Base-by-base conservation (phyloP, 179 eudicot species). In the Monotropa hypopitys region DNA sequence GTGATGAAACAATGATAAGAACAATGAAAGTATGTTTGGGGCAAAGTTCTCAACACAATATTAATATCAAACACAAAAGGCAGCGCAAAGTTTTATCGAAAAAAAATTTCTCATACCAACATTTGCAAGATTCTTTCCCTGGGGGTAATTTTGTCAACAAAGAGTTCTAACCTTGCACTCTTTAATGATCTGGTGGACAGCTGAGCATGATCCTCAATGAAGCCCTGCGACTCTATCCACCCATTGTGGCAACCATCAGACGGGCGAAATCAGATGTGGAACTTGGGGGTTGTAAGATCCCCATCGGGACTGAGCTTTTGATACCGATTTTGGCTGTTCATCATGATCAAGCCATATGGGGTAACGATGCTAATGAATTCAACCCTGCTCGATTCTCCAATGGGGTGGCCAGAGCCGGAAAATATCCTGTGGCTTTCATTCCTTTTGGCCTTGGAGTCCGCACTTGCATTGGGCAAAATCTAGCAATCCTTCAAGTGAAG, bases 341-440 rank as follows among this genome's bases (percentile, higher is more conserved):
- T 81, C 96, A 91, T 18, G 97, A 92, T 73, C 84, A 80, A 69
- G 78, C 87, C 0, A 74, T 88, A 28, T 92, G 97, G 97, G 97
- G 97, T 0, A 82, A 85, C 0, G 92, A 92, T 7, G 92, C 76
- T 0, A 81, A 89, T 32, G 96, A 88, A 13, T 92, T 92, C 66
- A 91, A 91, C 80, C 97, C 97, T 0, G 51, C 78, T 38, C 84
- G 97, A 49, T 92, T 92, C 42, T 76, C 87, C 0, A 85, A 91
- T 3, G 97, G 97, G n/a, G 97, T 89, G 72, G 89, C 96, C 9
- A 87, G 92, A 0, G 96, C 97, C 0, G 92, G 91, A 26, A 92
- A 88, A 49, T 91, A 89, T 77, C 97, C 97, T 0, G 83, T 87
- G 21, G 91, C 90, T 0, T 88, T 89, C 84, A 85, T 92, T 9